Evolutionary conservation across 2,329 filamentous ascomycete species (phyloP).

Genomic region (Phyllosticta citriasiana): DNA sequence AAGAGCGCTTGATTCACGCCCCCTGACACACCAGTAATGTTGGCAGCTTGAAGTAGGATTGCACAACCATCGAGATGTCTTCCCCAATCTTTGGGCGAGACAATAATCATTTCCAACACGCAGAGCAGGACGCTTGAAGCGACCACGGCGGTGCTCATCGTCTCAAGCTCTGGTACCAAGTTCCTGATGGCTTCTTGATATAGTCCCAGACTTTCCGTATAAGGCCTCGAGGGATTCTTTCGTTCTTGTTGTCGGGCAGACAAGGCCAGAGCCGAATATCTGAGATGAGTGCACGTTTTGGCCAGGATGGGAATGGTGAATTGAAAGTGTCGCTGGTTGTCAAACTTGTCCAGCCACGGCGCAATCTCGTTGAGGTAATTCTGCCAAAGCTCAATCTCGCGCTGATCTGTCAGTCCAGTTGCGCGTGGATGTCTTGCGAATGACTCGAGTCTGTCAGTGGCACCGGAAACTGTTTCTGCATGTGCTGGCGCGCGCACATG

Average conservation of each 20-base stretch:
- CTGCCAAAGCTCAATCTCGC: slow-evolving; percentile 15
- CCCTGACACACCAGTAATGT: slow-evolving; percentile 41
- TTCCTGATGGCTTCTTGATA: slow-evolving; percentile 46
- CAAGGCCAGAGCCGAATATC: slow-evolving; percentile 45
- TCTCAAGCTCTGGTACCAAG: slow-evolving; percentile 33
- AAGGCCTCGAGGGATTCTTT: slow-evolving; percentile 35
- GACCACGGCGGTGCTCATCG: slow-evolving; percentile 36
- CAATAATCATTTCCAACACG: slow-evolving; percentile 41
- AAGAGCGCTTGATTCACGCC: slow-evolving; percentile 46
- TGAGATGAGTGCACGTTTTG: slow-evolving; percentile 38
- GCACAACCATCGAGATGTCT: slow-evolving; percentile 49
- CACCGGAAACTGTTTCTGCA: background rate
- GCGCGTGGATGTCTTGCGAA: background rate
- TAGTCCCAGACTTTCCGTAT: slow-evolving; percentile 42
- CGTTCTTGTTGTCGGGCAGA: slow-evolving; percentile 47
- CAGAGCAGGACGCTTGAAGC: slow-evolving; percentile 40
- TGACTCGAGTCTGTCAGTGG: background rate
- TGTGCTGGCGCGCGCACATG: background rate
- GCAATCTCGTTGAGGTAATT: slow-evolving; percentile 45
- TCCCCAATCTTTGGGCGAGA: slow-evolving; percentile 41
- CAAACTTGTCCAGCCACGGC: slow-evolving; percentile 49
- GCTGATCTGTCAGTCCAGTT: slow-evolving; percentile 10
- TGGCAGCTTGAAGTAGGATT: slow-evolving; percentile 41
- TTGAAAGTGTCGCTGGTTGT: slow-evolving; percentile 43
- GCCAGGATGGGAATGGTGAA: slow-evolving; percentile 43